phyloP scores from a whole-genome alignment of 2,329 filamentous ascomycete species.

The Nigrograna mackinnonii region DNA sequence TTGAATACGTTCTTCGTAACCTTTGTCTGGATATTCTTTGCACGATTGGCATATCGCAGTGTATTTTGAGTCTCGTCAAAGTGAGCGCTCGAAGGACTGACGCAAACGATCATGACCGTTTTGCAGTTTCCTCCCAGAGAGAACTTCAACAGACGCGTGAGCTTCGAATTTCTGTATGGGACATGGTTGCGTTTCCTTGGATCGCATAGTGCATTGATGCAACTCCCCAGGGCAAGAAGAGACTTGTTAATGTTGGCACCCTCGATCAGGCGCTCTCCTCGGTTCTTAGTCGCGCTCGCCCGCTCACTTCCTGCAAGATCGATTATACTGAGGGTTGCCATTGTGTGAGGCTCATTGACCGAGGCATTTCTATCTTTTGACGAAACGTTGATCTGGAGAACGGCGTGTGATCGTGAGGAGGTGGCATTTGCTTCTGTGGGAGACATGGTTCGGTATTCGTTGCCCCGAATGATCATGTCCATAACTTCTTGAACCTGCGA shows the following conservation, averaged over 20 bases:
- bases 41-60: constrained; percentile 92
- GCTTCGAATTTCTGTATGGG: constrained; percentile 96
- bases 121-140: constrained; percentile 97
- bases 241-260: constrained; percentile 99
- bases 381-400: constrained; percentile 94
- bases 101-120: constrained; percentile 99
- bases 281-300: constrained; percentile 94
- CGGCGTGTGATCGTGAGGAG: constrained; percentile 94
- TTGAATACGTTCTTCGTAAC: constrained; percentile 99
- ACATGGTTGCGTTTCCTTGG: constrained; percentile 89
- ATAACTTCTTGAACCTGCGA: constrained; percentile 78
- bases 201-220: constrained; percentile 98
- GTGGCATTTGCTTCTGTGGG: constrained; percentile 97
- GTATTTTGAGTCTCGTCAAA: constrained; percentile 99
- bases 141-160: constrained; percentile 94
- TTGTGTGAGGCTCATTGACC: constrained; percentile 92
- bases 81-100: constrained; percentile 93
- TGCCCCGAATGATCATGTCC: constrained; percentile 97
- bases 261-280: constrained; percentile 86
- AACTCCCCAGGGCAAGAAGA: constrained; percentile 88
- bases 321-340: constrained; percentile 98
- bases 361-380: constrained; percentile 92
- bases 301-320: constrained; percentile 95
- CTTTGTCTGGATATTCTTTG: constrained; percentile 99
- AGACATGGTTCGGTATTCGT: constrained; percentile 92